Evolutionary conservation across 2,329 filamentous ascomycete genomes (phyloP).

Genomic region (Stemphylium beticola): DNA sequence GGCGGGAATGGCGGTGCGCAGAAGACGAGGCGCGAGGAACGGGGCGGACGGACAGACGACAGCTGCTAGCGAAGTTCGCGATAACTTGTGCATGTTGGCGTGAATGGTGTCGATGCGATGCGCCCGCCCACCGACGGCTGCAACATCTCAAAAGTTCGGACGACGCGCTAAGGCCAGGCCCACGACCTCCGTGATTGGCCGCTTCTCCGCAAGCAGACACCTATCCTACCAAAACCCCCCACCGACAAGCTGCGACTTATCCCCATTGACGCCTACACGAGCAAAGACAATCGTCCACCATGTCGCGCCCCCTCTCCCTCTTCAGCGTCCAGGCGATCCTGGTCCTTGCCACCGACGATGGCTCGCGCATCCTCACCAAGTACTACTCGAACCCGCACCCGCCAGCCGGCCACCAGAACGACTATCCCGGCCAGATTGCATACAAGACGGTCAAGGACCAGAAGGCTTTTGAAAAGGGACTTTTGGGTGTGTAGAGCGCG

Average conservation of each 20-base stretch:
- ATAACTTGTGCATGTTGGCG: conserved; percentile 28
- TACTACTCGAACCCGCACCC: conserved; percentile 80
- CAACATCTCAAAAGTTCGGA: conserved; percentile 15
- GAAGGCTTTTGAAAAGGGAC: conserved; percentile 94
- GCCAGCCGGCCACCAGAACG: conserved; percentile 65
- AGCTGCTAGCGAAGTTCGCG: conserved; percentile 36
- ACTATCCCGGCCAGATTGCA: conserved; percentile 72
- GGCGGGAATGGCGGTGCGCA: conserved; percentile 23
- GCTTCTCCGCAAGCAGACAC: conserved; percentile 40
- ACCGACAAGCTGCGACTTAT: conserved; percentile 17
- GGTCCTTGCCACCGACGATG: conserved; percentile 75
- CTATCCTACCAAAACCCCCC: conserved; percentile 36
- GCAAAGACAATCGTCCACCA: conserved; percentile 28
- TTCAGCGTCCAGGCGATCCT: conserved; percentile 62
- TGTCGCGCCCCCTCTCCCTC: conserved; percentile 61
- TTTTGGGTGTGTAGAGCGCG: conserved; percentile 72
- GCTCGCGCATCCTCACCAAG: conserved; percentile 89
- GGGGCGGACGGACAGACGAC: conserved; percentile 44
- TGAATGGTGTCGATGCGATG: not conserved
- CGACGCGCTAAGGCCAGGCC: conserved; percentile 14
- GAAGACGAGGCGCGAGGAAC: conserved; percentile 44
- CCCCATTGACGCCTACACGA: conserved; percentile 10
- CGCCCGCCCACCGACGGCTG: not conserved
- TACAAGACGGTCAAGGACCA: conserved; percentile 92
- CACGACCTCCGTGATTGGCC: conserved; percentile 34